Evolutionary conservation across 345 rosid genomes (phyloP), one percentile per base, ranked within the genome.

Genomic region (Sisymbrium altissimum): DNA sequence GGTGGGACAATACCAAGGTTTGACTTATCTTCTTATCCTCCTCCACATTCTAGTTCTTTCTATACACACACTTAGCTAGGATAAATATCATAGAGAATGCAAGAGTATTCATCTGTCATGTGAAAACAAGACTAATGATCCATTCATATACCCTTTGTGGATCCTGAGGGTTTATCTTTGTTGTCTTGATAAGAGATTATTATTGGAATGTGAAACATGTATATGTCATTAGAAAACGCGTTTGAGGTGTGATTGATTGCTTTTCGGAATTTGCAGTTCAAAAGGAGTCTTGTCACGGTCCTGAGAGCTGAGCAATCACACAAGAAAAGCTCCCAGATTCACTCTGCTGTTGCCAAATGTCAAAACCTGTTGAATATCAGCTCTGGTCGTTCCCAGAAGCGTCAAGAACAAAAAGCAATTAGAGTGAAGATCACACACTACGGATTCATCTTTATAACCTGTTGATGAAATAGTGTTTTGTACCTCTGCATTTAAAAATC

Each of bases 1-100:
- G 87, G 80, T 67, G 96, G 96, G 52, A 82, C 96, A 1, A 83
- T 94, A 70, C 97, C 97, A 11, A 92, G 98, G 97, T 93, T 76
- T 71, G 79, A 15, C 15, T 55, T 55, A 36, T 27, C 40, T 3
- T 44, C 45, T 59, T 33, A 46, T 49, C 53, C 13, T 40, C 63
- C 44, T 17, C 19, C 11, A 50, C 33, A 40, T 53, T 29, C 15
- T 30, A n/a, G n/a, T 3, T 40, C 5, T 3, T 11, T 0, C 4
- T 1, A 23, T n/a, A 27, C 68, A 48, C 11, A n/a, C 40, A 38
- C 43, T 63, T 43, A 15, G 48, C 11, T 14, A 72, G 27, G 18
- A 55, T 55, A 61, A 6, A 3, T 50, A 53, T 41, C 38, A 41
- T 41, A 53, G 8, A 52, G 13, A 50, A 49, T 48, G 36, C 5